Conservation (phyloP, 2,329 filamentous ascomycete species). For the Colletotrichum eleusines region DNA sequence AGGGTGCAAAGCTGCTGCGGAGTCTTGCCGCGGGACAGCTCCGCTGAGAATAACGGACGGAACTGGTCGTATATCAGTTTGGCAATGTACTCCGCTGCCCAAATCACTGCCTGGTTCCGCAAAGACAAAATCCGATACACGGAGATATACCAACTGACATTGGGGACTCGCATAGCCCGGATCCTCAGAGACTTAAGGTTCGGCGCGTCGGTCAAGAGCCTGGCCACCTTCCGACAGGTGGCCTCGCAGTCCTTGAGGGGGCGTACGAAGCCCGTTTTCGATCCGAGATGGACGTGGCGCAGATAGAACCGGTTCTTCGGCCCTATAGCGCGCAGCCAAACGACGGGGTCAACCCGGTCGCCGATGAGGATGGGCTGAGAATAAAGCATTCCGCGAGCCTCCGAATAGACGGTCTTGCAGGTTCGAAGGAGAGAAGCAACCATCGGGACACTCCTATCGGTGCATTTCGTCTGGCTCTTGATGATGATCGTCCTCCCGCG, state of each 20-base stretch:
- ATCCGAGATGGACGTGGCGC: background rate
- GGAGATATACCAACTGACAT: no score
- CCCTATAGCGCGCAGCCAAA: background rate
- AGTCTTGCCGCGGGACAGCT: background rate
- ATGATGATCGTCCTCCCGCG: accelerated
- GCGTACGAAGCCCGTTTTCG: background rate
- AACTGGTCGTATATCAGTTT: background rate
- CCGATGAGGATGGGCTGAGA: background rate
- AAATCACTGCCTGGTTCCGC: no score
- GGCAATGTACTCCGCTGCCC: background rate
- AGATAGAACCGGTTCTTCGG: background rate
- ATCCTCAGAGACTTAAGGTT: background rate
- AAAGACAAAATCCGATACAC: no score
- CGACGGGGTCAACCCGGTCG: background rate
- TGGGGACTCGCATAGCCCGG: background rate
- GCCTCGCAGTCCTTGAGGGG: background rate
- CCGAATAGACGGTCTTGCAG: background rate
- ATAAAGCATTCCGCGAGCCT: background rate
- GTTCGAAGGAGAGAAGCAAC: background rate
- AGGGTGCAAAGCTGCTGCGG: background rate
- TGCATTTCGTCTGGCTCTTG: background rate
- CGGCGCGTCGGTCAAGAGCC: background rate
- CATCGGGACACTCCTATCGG: accelerated
- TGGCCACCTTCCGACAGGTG: background rate
- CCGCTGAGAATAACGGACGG: background rate